Evolutionary conservation across 2,329 filamentous ascomycete species (phyloP), one percentile per base, ranked within the genome.

Genomic region (Boeremia lycopersici): DNA sequence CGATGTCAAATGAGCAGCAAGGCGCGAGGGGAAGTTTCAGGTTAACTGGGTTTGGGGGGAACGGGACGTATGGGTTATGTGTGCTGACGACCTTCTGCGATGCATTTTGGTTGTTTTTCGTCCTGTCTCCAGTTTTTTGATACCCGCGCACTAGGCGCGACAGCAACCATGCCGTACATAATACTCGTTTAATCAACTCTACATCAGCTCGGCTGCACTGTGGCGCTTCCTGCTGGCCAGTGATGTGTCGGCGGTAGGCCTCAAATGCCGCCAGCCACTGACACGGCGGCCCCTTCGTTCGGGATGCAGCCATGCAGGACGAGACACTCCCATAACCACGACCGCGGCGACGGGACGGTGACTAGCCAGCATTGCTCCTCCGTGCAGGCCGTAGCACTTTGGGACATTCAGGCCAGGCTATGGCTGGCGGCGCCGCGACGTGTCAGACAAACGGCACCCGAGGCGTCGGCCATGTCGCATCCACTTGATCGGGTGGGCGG

Each of bases 91-190:
- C 26, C 29, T 29, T 38, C 36, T 26, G 19, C 28, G 26, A 30
- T 30, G 49, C 19, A 26, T 30, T 12, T 41, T 6, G 15, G 33
- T 36, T 28, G 26, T 31, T 13, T 25, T 28, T 34, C 28, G 7
- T 49, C 26, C 6, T 31, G n/a, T 23, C 25, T 35, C 15, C 17
- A 7, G 2, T 26, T n/a, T 48, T 35, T 41, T 55, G 52, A 55
- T 55, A 55, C 52, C 52, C 30, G 52, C 46, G 47, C 45, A 30
- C 40, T 44, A 44, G 31, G 51, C 44, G 40, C 51, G 51, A 53
- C 34, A 30, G 29, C 25, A 7, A 23, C 19, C 19, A 34, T 35
- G 15, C 29, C 46, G 52, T 50, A 50, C 31, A 50, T 55, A 42
- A 36, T 50, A 23, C 11, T 23, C n/a, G 41, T 42, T 15, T 26